Percentiles rank a stretch among this genome's conserved stretches.
Conservation (phyloP, 1,139 yeast genomes). For the Yamadazyma dendronema region DNA sequence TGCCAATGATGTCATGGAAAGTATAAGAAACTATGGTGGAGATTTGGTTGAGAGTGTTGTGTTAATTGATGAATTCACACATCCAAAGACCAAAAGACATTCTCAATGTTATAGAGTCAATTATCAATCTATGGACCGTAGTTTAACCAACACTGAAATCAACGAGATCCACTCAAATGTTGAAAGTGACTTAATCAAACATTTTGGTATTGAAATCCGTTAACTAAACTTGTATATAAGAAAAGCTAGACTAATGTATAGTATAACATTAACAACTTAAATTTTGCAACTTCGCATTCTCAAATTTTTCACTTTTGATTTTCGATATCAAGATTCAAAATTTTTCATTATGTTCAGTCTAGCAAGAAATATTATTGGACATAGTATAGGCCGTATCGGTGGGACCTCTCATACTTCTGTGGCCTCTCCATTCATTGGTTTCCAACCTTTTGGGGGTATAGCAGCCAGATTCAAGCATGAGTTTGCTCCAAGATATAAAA, state of each 20-base stretch:
- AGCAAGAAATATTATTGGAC: constrained; percentile 1
- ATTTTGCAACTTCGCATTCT: neutral
- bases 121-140: constrained; percentile 95
- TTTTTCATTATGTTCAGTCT: constrained; percentile 5
- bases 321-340: neutral
- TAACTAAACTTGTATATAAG: constrained; percentile 22
- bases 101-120: constrained; percentile 88
- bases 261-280: too few relatives aligned
- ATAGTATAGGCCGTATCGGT: neutral
- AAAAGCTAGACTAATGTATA: neutral
- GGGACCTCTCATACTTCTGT: neutral
- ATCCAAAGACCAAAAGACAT: constrained; percentile 74
- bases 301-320: constrained; percentile 6
- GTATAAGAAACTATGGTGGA: constrained; percentile 80
- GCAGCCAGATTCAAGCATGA: constrained; percentile 68
- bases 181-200: constrained; percentile 49
- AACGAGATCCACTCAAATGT: constrained; percentile 68
- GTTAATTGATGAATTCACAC: constrained; percentile 76
- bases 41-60: constrained; percentile 86
- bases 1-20: constrained; percentile 91
- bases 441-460: neutral
- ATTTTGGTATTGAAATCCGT: constrained; percentile 63
- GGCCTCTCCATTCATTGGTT: neutral
- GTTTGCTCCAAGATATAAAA: constrained; percentile 79
- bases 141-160: constrained; percentile 77